Percentiles rank a stretch among this genome's conserved stretches.
Evolutionary conservation across 805 yeast species (phyloP).

Genomic region (Starmerella kuoi): DNA sequence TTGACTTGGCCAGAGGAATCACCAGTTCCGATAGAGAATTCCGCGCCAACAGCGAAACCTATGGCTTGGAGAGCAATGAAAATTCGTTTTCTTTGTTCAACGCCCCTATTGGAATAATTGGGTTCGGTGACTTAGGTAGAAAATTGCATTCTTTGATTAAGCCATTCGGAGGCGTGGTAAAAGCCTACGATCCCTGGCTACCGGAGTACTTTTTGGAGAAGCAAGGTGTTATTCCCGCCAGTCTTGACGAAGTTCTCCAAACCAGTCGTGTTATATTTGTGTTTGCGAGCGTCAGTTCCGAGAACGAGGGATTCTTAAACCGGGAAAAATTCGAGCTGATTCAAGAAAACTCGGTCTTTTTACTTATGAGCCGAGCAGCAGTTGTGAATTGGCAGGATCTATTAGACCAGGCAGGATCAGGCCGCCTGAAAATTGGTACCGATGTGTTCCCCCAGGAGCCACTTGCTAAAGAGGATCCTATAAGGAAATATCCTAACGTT

Average conservation of each 20-base stretch:
- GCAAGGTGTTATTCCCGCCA: background rate
- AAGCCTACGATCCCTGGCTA: slow-evolving; percentile 7
- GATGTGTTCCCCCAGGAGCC: slow-evolving; percentile 10
- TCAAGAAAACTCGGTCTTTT: slow-evolving; percentile 1
- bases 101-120: slow-evolving; percentile 4
- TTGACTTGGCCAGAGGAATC: slow-evolving; percentile 6
- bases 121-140: slow-evolving; percentile 6
- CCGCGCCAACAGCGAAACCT: slow-evolving; percentile 1
- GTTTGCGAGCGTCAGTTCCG: slow-evolving; percentile 8
- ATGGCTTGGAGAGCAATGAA: slow-evolving; percentile 6
- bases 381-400: slow-evolving; percentile 7
- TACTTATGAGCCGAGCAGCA: slow-evolving; percentile 7
- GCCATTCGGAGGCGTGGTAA: slow-evolving; percentile 3
- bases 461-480: background rate
- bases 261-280: slow-evolving; percentile 5
- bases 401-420: background rate
- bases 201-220: background rate
- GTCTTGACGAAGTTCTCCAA: slow-evolving; percentile 1
- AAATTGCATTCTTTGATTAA: slow-evolving; percentile 1
- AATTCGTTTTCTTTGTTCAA: slow-evolving; percentile 4
- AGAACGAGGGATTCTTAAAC: slow-evolving; percentile 3
- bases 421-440: slow-evolving; percentile 6
- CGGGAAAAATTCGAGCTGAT: slow-evolving; percentile 1
- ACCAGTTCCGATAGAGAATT: slow-evolving; percentile 1
- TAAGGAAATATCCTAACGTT: background rate